A percentile compares a stretch with the other conserved stretches of the same genome.
phyloP scores from a whole-genome alignment of 2,329 filamentous ascomycete genomes.

The Byssochlamys sp. region DNA sequence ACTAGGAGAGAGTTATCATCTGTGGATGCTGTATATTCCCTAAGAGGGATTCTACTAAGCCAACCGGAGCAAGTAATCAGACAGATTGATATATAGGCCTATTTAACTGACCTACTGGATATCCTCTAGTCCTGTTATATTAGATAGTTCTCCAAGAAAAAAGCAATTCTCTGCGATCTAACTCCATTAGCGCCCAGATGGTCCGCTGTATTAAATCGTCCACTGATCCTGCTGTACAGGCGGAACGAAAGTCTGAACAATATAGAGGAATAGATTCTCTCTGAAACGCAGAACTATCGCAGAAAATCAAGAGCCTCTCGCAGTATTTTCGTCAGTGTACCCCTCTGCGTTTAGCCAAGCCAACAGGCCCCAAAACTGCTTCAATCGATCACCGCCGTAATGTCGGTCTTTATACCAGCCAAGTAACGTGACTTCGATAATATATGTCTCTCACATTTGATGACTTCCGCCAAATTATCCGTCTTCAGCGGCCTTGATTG shows the following conservation, averaged over 20 bases:
- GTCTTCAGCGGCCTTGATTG: slow-evolving; percentile 12
- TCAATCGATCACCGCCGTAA: neutral
- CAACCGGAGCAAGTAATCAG: too few species aligned
- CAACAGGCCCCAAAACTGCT: neutral
- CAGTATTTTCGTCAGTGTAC: too few species aligned
- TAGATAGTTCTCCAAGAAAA: neutral
- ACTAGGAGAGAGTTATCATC: neutral
- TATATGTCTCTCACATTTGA: neutral
- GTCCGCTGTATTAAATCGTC: neutral
- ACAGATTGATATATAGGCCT: too few species aligned
- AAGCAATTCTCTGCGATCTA: neutral
- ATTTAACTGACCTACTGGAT: too few species aligned
- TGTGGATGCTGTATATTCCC: too few species aligned
- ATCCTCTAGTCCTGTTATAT: too few species aligned
- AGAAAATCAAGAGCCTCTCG: neutral
- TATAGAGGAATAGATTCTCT: neutral
- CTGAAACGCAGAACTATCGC: neutral
- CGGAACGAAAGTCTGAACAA: too few species aligned
- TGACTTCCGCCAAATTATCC: slow-evolving; percentile 1
- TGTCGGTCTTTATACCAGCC: neutral
- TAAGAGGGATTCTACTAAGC: too few species aligned
- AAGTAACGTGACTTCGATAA: neutral
- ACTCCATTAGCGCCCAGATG: neutral
- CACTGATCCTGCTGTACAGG: neutral
- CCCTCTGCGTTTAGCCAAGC: neutral